These are phyloP conservation scores for Diutina rugosa DNA, from an alignment of 1,139 yeast species.

Conservation along the genomic window DNA sequence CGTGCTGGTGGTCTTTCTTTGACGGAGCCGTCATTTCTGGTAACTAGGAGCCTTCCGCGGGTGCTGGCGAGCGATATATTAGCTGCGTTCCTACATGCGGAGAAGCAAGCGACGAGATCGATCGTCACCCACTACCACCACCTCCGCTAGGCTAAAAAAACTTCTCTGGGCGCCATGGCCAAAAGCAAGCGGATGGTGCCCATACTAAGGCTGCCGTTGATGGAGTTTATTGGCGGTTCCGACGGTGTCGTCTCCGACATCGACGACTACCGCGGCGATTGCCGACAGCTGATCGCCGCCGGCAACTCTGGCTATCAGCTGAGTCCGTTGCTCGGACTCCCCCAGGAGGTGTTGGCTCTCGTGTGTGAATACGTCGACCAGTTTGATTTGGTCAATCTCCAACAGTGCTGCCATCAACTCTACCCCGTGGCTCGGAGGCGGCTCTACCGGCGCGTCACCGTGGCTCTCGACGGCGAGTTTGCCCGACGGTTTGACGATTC, in stretches of 20 bases:
- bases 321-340: not conserved
- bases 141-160: no score
- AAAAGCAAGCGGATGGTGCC: not conserved
- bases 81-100: not conserved
- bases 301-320: not conserved
- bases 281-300: not conserved
- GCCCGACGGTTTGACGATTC: conserved; percentile 12
- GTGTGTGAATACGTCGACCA: conserved; percentile 16
- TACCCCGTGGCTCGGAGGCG: conserved; percentile 14
- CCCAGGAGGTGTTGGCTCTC: not conserved
- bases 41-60: no score
- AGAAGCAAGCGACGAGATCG: not conserved
- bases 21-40: no score
- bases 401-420: conserved; percentile 13
- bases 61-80: not conserved
- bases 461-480: conserved; percentile 17
- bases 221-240: not conserved
- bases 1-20: no score
- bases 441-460: conserved; percentile 20
- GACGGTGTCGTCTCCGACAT: not conserved
- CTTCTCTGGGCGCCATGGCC: not conserved
- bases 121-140: no score
- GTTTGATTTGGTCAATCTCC: conserved; percentile 17
- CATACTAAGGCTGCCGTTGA: not conserved
- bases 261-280: not conserved